phyloP scores from a whole-genome alignment of 495 filamentous ascomycete species.

The Beverwykella pulmonaria region DNA sequence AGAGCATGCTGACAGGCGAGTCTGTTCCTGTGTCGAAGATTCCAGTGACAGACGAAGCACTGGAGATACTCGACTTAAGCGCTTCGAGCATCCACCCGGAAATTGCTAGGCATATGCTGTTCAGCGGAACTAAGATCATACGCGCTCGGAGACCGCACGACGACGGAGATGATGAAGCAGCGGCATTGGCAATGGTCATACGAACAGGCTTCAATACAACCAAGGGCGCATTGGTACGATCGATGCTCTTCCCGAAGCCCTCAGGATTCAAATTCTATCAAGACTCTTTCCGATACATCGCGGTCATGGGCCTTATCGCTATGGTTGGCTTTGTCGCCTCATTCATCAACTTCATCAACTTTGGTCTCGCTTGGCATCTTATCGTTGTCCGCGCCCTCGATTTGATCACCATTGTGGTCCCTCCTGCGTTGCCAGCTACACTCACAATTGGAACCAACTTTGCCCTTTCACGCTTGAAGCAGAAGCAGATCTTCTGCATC shows the following conservation, averaged over 20 bases:
- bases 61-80: conserved; percentile 70
- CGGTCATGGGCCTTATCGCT: conserved; percentile 93
- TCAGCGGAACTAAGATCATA: conserved; percentile 93
- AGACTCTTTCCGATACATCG: conserved; percentile 97
- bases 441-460: conserved; percentile 96
- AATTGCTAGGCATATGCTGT: conserved; percentile 84
- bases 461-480: conserved; percentile 81
- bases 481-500: conserved; percentile 92
- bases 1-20: conserved; percentile 99
- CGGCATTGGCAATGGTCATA: conserved; percentile 87
- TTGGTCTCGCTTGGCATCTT: conserved; percentile 81
- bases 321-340: conserved; percentile 85
- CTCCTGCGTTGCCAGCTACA: conserved; percentile 94
- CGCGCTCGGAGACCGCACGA: conserved; percentile 86
- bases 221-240: conserved; percentile 92
- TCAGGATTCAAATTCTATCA: conserved; percentile 98
- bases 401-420: conserved; percentile 96
- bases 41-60: conserved; percentile 79
- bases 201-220: conserved; percentile 97
- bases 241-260: conserved; percentile 98
- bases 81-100: conserved; percentile 78
- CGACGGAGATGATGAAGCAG: conserved; percentile 81
- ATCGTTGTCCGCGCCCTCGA: conserved; percentile 92
- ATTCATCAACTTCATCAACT: conserved; percentile 86
- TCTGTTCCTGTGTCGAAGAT: conserved; percentile 95